These are phyloP conservation scores for Balamuthia mandrillaris DNA, from an alignment of 208 protist genomes.

Conservation along the genomic window DNA sequence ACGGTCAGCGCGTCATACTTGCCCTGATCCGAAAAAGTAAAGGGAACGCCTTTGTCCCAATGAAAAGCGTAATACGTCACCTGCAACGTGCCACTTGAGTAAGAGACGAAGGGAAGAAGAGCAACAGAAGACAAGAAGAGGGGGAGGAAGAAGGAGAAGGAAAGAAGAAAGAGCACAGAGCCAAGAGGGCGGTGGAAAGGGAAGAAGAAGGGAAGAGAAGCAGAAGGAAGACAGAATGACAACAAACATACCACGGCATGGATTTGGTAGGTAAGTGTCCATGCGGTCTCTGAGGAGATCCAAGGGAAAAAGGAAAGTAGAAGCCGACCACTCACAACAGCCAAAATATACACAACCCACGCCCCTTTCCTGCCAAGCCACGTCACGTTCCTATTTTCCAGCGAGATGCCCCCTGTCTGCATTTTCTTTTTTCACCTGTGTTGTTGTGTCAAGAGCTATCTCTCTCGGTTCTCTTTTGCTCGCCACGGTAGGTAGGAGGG, in stretches of 20 bases:
- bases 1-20: conserved; percentile 38
- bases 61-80: conserved; percentile 10
- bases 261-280: background rate
- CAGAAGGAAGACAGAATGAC: background rate
- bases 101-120: background rate
- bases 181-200: background rate
- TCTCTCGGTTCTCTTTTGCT: background rate
- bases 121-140: background rate
- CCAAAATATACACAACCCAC: background rate
- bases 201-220: background rate
- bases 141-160: background rate
- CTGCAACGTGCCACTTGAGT: background rate
- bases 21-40: conserved; percentile 27
- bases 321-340: background rate
- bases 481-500: background rate
- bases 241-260: background rate
- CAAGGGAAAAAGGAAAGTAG: background rate
- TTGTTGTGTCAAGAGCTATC: too few relatives aligned
- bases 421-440: background rate
- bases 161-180: background rate
- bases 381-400: conserved; percentile 17
- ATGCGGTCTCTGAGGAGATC: background rate
- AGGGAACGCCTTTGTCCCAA: background rate
- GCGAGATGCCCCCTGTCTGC: background rate
- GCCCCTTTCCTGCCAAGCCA: conserved; percentile 26